These are phyloP conservation scores for Penicillium coffeae DNA, from an alignment of 495 filamentous ascomycete genomes.

Conservation along the genomic window DNA sequence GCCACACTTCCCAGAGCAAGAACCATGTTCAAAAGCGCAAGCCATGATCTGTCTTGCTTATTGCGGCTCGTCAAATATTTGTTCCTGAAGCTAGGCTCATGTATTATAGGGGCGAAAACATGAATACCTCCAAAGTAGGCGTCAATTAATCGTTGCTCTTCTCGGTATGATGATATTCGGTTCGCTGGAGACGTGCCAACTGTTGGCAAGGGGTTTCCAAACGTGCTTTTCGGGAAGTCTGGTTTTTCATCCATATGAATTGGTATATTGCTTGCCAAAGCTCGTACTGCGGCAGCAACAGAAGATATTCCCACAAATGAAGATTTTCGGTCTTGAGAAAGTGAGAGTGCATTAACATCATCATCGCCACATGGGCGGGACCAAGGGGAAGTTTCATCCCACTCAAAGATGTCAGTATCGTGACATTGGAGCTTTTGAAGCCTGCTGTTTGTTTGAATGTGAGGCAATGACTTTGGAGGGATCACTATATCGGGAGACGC, in stretches of 20 bases:
- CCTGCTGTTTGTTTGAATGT: conserved; percentile 3
- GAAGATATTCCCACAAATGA: conserved; percentile 12
- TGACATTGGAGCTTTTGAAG: conserved; percentile 7
- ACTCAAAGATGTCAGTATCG: conserved; percentile 4
- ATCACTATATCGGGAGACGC: conserved; percentile 5
- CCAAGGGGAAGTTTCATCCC: conserved; percentile 9
- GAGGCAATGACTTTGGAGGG: not conserved
- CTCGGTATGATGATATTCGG: conserved; percentile 6
- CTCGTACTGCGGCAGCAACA: conserved; percentile 7
- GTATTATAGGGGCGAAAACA: conserved; percentile 70
- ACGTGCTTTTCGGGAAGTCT: not conserved
- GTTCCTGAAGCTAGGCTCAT: conserved; percentile 69
- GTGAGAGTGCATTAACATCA: conserved; percentile 8
- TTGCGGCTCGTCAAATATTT: conserved; percentile 65
- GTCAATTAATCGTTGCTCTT: conserved; percentile 35
- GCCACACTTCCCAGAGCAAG: conserved; percentile 75
- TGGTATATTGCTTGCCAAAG: not conserved
- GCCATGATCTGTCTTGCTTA: conserved; percentile 63
- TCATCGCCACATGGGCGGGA: conserved; percentile 2
- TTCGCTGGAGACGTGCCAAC: not conserved
- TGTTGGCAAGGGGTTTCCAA: not conserved
- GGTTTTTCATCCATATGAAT: not conserved
- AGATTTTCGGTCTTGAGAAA: not conserved
- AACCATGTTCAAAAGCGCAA: conserved; percentile 75
- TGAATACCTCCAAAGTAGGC: conserved; percentile 77